Evolutionary conservation across 345 rosid genomes (phyloP), one percentile per base, ranked within the genome.

Genomic region (Euclidium syriacum): DNA sequence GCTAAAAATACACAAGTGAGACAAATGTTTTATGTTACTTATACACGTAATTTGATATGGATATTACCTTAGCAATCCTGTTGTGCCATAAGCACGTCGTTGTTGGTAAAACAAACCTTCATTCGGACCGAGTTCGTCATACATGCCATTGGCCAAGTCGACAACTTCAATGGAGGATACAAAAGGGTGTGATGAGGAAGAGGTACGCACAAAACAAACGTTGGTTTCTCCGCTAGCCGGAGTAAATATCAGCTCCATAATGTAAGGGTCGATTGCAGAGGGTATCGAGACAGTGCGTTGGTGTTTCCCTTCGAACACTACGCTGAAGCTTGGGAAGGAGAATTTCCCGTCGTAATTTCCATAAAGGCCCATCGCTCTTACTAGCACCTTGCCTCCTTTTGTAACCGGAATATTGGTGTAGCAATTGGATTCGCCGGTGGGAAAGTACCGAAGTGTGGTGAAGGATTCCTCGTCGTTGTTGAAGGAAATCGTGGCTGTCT

Each of bases 131-230:
- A 71, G 64, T 19, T 57, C 70, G 1, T 17, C 25, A 2, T 71
- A 63, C 75, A 71, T 63, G 18, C 70, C 65, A 2, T 3, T 0
- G 0, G 3, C 65, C 39, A 71, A 22, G 25, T 48, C 59, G 0
- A 3, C 26, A 71, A 64, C 70, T 64, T 71, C 70, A 38, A 71
- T 71, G 11, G 75, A 20, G 1, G 75, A 71, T 38, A 71, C 57
- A 71, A 71, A 71, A 38, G 75, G 75, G 56, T 47, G 40, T 3
- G 51, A 54, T 3, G 42, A n/a, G n/a, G n/a, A 27, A 64, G 65
- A 64, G 7, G 75, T 49, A 6, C 70, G 58, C 10, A 39, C 65
- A 40, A 71, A 48, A 6, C 75, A 71, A 29, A 71, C 59, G 10
- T 7, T 71, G 8, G 39, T 71, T 27, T 49, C 65, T 39, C 52